Conservation (phyloP, 2,329 filamentous ascomycete genomes). For the Ophiostoma sp. region DNA sequence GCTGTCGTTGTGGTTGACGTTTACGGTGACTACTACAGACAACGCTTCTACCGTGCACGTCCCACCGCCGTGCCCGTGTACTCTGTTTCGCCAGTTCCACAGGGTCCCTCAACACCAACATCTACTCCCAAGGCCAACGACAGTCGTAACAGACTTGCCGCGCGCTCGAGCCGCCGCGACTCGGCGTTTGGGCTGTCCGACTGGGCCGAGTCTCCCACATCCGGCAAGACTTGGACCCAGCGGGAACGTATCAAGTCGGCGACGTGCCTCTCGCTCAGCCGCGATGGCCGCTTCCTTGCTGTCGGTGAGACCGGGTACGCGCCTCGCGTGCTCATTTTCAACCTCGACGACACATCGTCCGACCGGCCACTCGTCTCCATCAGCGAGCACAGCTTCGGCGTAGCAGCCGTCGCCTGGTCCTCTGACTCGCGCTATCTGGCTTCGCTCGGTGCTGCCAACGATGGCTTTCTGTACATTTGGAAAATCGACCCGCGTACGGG, state of each 20-base stretch:
- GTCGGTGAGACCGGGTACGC: slow-evolving; percentile 95
- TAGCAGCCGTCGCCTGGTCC: slow-evolving; percentile 84
- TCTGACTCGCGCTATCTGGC: slow-evolving; percentile 80
- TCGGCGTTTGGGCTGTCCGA: slow-evolving; percentile 43
- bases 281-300: slow-evolving; percentile 79
- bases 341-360: slow-evolving; percentile 69
- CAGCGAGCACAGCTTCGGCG: slow-evolving; percentile 84
- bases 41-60: slow-evolving; percentile 86
- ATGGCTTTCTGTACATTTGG: slow-evolving; percentile 93
- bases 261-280: slow-evolving; percentile 82
- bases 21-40: slow-evolving; percentile 60
- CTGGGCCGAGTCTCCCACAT: slow-evolving; percentile 55
- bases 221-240: slow-evolving; percentile 74
- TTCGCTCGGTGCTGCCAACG: slow-evolving; percentile 80
- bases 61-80: slow-evolving; percentile 67
- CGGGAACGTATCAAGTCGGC: slow-evolving; percentile 91
- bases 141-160: slow-evolving; percentile 52
- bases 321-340: slow-evolving; percentile 86
- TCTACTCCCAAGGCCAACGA: slow-evolving; percentile 57
- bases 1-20: slow-evolving; percentile 86
- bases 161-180: slow-evolving; percentile 39
- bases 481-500: slow-evolving; percentile 76
- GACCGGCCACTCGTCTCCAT: slow-evolving; percentile 80
- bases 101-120: slow-evolving; percentile 46
- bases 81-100: slow-evolving; percentile 48